A percentile compares a stretch with the other conserved stretches of the same genome.
These are phyloP conservation scores for Dictyostelium brefeldianum DNA, from an alignment of 78 protist genomes.

Conservation along the genomic window DNA sequence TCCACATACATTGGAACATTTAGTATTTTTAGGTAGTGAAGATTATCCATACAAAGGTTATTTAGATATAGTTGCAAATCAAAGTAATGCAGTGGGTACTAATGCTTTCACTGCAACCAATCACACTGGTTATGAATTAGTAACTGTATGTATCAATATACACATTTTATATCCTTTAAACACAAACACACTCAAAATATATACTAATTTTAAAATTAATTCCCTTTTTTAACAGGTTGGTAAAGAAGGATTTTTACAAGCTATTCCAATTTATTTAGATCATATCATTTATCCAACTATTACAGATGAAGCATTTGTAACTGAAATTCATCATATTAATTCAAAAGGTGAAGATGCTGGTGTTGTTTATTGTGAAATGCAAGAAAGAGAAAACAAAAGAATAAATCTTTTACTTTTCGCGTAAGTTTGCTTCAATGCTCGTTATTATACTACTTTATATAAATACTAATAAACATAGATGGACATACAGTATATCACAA, in stretches of 20 bases:
- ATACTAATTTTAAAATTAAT: not conserved
- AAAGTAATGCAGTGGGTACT: slow-evolving; percentile 74
- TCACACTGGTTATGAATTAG: slow-evolving; percentile 65
- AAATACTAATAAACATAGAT: slow-evolving; percentile 1
- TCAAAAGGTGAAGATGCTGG: slow-evolving; percentile 79
- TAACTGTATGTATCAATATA: no score
- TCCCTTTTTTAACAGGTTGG: slow-evolving; percentile 68
- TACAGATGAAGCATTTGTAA: slow-evolving; percentile 76
- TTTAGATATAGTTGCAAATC: slow-evolving; percentile 38
- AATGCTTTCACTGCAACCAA: slow-evolving; percentile 85
- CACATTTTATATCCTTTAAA: not conserved
- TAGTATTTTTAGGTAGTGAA: slow-evolving; percentile 84
- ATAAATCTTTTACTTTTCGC: no score
- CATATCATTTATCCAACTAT: slow-evolving; percentile 93
- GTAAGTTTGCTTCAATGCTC: no score
- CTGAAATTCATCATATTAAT: slow-evolving; percentile 82
- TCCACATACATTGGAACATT: slow-evolving; percentile 91
- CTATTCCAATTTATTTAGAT: slow-evolving; percentile 92
- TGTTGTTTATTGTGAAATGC: slow-evolving; percentile 86
- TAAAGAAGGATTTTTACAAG: slow-evolving; percentile 87
- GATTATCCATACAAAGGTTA: slow-evolving; percentile 70
- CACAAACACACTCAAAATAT: not conserved
- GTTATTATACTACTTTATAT: no score
- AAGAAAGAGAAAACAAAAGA: slow-evolving; percentile 46
- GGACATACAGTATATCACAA: not conserved